These are phyloP conservation scores for Mycocentrospora acerina DNA, from an alignment of 2,329 filamentous ascomycete species.

Conservation along the genomic window DNA sequence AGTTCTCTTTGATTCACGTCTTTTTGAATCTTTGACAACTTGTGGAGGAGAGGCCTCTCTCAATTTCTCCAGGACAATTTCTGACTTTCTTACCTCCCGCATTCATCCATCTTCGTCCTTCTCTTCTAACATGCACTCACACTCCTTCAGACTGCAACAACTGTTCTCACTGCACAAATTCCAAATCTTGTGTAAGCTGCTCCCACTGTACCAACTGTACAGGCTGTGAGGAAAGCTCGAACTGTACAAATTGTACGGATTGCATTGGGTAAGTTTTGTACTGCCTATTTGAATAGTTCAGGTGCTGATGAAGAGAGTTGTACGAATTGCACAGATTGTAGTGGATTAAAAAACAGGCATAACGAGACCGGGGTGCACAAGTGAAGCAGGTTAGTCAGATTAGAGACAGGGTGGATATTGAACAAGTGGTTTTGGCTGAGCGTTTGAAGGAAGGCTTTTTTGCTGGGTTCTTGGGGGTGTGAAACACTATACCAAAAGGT, in stretches of 20 bases:
- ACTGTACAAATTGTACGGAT: conserved; percentile 1
- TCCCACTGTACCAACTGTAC: conserved; percentile 1
- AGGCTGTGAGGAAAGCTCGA: conserved; percentile 2
- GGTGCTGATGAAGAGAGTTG: too few relatives aligned
- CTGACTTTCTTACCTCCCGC: not conserved
- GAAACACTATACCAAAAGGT: too few relatives aligned
- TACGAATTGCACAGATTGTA: conserved; percentile 5
- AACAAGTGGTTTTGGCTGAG: too few relatives aligned
- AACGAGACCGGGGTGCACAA: conserved; percentile 2
- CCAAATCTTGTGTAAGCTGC: conserved; percentile 1
- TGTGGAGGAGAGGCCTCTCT: too few relatives aligned
- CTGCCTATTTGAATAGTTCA: too few relatives aligned
- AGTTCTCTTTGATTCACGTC: too few relatives aligned
- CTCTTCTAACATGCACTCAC: not conserved
- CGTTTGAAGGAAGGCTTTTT: too few relatives aligned
- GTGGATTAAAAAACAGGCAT: not conserved
- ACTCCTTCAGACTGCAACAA: not conserved
- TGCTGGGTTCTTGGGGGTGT: too few relatives aligned
- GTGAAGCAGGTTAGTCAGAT: too few relatives aligned
- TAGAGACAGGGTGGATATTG: too few relatives aligned
- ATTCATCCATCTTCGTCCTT: not conserved
- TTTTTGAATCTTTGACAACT: too few relatives aligned
- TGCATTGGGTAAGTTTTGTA: not conserved
- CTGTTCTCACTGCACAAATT: not conserved
- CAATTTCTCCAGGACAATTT: not conserved